Conservation (phyloP, 1,139 yeast genomes). For the Geotrichum carabidarum region DNA sequence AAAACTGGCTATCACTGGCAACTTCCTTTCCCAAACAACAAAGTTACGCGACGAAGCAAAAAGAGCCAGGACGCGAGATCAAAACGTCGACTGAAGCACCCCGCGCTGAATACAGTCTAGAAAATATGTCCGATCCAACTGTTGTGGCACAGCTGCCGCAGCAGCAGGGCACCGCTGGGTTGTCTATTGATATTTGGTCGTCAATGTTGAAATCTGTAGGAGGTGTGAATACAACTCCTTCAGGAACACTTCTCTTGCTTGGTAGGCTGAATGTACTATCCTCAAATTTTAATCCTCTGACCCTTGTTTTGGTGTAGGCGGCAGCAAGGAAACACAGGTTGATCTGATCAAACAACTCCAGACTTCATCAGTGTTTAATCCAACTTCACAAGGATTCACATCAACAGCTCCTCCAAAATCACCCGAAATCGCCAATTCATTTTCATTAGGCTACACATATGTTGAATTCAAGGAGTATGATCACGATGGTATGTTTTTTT, state of each 20-base stretch:
- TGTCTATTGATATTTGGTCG: conserved; percentile 22
- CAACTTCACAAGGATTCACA: conserved; percentile 19
- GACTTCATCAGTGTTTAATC: neutral
- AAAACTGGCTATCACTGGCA: too few species aligned
- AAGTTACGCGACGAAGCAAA: too few species aligned
- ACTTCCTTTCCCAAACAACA: too few species aligned
- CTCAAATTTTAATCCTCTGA: neutral
- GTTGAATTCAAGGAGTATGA: conserved; percentile 35
- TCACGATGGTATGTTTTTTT: conserved; percentile 29
- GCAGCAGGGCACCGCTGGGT: neutral
- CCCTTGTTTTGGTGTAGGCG: conserved; percentile 1
- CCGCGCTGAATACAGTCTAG: neutral
- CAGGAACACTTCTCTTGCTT: conserved; percentile 24
- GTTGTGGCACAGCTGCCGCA: conserved; percentile 1
- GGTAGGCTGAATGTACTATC: conserved; percentile 18
- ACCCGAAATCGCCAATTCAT: conserved; percentile 31
- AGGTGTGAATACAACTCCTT: conserved; percentile 20
- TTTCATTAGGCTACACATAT: conserved; percentile 38
- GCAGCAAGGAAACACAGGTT: conserved; percentile 6
- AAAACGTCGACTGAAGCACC: too few species aligned
- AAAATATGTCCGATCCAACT: neutral
- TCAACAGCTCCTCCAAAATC: conserved; percentile 12
- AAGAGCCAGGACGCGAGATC: too few species aligned
- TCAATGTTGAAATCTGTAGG: conserved; percentile 27
- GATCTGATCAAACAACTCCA: conserved; percentile 14